A percentile compares a stretch with the other conserved stretches of the same genome.
These are phyloP conservation scores for Omphalotus olearius DNA, from an alignment of 1,284 basidiomycete genomes.

Conservation along the genomic window DNA sequence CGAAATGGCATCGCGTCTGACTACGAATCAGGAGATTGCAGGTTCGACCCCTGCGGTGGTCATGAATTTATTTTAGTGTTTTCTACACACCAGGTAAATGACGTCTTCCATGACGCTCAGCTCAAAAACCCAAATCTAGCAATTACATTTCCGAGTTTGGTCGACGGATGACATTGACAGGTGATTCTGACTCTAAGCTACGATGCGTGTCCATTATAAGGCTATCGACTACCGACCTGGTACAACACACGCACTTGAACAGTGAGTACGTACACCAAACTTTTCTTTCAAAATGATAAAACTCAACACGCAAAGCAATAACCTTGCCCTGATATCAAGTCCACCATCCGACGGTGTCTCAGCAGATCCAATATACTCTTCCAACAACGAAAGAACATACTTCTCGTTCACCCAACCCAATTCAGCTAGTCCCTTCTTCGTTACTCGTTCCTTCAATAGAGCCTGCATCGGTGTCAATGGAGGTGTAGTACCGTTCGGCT, in stretches of 20 bases:
- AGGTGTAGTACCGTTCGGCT: background rate
- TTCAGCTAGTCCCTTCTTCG: background rate
- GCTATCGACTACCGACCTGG: too few species aligned
- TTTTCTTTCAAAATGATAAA: conserved; percentile 6
- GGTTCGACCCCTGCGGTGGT: conserved; percentile 57
- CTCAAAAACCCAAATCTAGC: too few species aligned
- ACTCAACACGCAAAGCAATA: conserved; percentile 3
- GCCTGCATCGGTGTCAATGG: background rate
- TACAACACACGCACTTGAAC: too few species aligned
- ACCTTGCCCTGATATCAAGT: conserved; percentile 6
- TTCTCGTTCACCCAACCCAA: conserved; percentile 6
- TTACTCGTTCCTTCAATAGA: conserved; percentile 3
- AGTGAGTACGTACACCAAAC: background rate
- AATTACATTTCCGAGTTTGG: too few species aligned
- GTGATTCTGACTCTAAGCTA: too few species aligned
- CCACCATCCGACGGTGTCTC: conserved; percentile 8
- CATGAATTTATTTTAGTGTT: conserved; percentile 15
- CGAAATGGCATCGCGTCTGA: conserved; percentile 81
- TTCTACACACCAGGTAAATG: too few species aligned
- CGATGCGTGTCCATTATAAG: too few species aligned
- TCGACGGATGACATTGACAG: too few species aligned
- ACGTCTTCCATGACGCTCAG: too few species aligned
- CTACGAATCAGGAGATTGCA: conserved; percentile 75
- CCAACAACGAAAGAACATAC: conserved; percentile 1
- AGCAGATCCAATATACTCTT: background rate